Evolutionary conservation across 1,139 yeast species (phyloP), one percentile per base, ranked within the genome.

Genomic region (Pneumocystis sp.): DNA sequence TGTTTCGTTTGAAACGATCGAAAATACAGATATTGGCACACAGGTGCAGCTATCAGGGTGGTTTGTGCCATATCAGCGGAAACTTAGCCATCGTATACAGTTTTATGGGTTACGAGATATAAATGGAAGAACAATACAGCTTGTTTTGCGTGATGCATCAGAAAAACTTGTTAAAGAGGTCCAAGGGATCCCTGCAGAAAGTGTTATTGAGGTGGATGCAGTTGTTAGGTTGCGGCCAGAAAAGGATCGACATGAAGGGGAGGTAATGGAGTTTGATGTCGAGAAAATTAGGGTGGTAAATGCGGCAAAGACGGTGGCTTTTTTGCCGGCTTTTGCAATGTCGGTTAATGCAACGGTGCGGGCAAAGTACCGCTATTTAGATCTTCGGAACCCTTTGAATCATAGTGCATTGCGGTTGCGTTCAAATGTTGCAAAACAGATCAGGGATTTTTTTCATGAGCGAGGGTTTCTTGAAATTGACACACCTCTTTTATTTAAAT

Each of bases 401-500:
- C 64, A 63, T 12, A 12, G 78, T 0, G 81, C 86, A 1, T 74
- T 93, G 64, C 79, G 81, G 63, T 77, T 77, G 60, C 79, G 97
- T 70, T 84, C 95, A 40, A 74, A 78, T 61, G 83, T 87, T 0
- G 82, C 91, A 17, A 75, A 78, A 56, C 71, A 79, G 6, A 79
- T 88, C 4, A 79, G 97, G 63, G 70, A 76, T 0, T 76, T 77
- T 0, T 78, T 93, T 63, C 78, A 77, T 12, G 66, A 70, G 5
- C 70, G 72, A 42, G 76, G 76, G 0, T 93, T 93, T 74, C 82
- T 82, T 0, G 98, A 93, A 72, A 81, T 95, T 59, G 98, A 93
- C 73, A 93, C 99, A 0, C 99, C 99, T 0, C 74, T 91, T 17
- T 76, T 93, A 40, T 93, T 93, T 79, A 91, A 93, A 73, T 88